Evolutionary conservation across 169 alveolate species (phyloP).

Genomic region (Cryptosporidium sp.): DNA sequence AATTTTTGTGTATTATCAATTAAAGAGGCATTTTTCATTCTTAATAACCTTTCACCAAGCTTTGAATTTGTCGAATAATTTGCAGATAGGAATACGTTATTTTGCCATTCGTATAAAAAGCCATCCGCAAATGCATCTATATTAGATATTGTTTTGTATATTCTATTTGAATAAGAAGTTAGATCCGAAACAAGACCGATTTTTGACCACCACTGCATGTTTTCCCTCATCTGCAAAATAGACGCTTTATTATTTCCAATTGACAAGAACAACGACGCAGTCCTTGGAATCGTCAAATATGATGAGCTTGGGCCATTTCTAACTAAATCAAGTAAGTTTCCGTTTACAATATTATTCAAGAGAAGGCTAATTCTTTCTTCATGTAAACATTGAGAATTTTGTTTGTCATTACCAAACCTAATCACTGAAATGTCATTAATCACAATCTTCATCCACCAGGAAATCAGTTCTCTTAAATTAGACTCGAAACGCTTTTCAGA

Average conservation of each 20-base stretch:
- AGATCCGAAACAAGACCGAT: conserved; percentile 20
- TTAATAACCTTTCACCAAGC: background rate
- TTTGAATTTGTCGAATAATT: background rate
- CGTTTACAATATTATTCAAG: background rate
- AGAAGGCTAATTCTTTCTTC: background rate
- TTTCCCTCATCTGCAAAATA: background rate
- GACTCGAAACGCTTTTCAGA: conserved; percentile 7
- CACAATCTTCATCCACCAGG: conserved; percentile 37
- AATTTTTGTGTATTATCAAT: background rate
- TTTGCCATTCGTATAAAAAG: background rate
- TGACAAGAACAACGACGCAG: conserved; percentile 30
- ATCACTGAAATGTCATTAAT: background rate
- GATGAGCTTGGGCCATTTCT: background rate
- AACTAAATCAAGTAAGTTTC: background rate
- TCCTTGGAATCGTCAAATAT: conserved; percentile 34
- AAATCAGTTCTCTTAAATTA: conserved; percentile 7
- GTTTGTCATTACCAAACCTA: background rate
- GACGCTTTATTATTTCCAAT: conserved; percentile 1
- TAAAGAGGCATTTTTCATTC: background rate
- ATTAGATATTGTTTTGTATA: conserved; percentile 8
- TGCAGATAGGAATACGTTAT: background rate
- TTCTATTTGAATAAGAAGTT: background rate
- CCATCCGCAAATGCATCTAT: background rate
- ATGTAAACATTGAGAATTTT: background rate
- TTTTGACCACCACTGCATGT: conserved; percentile 45